phyloP scores from a whole-genome alignment of 257 asterid genomes.

The Ballota nigra region DNA sequence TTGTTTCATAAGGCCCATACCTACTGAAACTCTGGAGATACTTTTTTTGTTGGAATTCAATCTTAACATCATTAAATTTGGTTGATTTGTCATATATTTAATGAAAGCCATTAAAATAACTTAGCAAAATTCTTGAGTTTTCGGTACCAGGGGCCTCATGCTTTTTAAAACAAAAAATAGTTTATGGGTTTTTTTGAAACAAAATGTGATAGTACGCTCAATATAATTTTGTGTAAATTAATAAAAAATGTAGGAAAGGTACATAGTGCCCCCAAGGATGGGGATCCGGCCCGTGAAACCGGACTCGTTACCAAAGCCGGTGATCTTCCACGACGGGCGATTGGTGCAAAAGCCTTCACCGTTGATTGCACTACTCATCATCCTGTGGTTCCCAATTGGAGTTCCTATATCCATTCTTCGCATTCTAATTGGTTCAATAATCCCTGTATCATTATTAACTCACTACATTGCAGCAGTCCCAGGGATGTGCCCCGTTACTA shows the following conservation, averaged over 20 bases:
- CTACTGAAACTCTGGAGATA: too few relatives aligned
- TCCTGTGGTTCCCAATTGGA: conserved; percentile 42
- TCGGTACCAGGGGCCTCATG: too few relatives aligned
- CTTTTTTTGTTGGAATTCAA: too few relatives aligned
- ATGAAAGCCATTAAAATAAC: too few relatives aligned
- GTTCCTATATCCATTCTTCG: conserved; percentile 22
- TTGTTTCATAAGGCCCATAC: too few relatives aligned
- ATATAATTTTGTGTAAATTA: too few relatives aligned
- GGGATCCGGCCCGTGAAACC: conserved; percentile 19
- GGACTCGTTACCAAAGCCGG: conserved; percentile 29
- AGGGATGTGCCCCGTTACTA: conserved; percentile 7
- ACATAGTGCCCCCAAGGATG: conserved; percentile 22
- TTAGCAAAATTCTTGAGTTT: too few relatives aligned
- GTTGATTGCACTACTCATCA: conserved; percentile 21
- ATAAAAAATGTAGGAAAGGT: conserved; percentile 35
- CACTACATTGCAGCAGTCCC: neutral
- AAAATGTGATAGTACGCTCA: too few relatives aligned
- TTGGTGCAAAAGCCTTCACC: conserved; percentile 39
- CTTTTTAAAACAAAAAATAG: too few relatives aligned
- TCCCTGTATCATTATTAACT: neutral
- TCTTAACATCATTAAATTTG: too few relatives aligned
- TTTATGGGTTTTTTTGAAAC: too few relatives aligned
- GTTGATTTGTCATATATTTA: too few relatives aligned
- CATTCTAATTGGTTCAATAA: neutral
- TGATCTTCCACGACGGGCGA: conserved; percentile 42